Evolutionary conservation across 228 moss, liverwort and hornwort genomes (phyloP), one percentile per base, ranked within the genome.

Genomic region (Sphagnum magellanicum): DNA sequence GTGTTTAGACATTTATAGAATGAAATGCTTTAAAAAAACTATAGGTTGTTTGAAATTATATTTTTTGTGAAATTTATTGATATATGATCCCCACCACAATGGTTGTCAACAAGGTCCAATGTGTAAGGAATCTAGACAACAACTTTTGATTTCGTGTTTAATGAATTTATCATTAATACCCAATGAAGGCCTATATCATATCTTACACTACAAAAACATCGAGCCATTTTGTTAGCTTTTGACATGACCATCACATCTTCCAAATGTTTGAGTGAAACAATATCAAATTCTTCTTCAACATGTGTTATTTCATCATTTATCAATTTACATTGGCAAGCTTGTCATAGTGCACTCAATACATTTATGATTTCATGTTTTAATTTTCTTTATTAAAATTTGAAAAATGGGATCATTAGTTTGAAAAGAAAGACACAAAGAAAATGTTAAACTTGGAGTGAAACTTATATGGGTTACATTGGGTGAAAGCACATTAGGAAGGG

Each of bases 111-210:
- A 89, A 87, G 89, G 53, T 92, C 92, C 7, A 92, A 92, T 74
- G 92, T 92, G 64, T 89, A 92, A 87, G 89, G 89, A 63, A 89
- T 92, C 63, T 78, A 92, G 68, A 92, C 92, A 65, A 89, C 89
- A 66, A 89, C 83, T 53, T 92, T 84, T 78, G 92, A 92, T 74
- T 73, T 79, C 59, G 69, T 79, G 61, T 75, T 78, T 63, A 87
- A 89, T 69, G 87, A 89, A 79, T 92, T 92, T 77, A 64, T 92
- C 57, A 79, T 92, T 10, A 79, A 84, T 64, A 92, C 92, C 63
- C 87, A 89, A 79, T 92, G 14, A 92, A 92, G 80, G 92, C 92
- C 48, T 92, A 89, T 74, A 85, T 92, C 63, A 92, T 87, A 66
- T 83, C 89, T 63, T 92, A 89, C 70, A 92, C 92, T 64, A 89